A percentile compares a stretch with the other conserved stretches of the same genome.
These are phyloP conservation scores for Geotrichum phurueaensis DNA, from an alignment of 1,139 yeast genomes.

Conservation along the genomic window DNA sequence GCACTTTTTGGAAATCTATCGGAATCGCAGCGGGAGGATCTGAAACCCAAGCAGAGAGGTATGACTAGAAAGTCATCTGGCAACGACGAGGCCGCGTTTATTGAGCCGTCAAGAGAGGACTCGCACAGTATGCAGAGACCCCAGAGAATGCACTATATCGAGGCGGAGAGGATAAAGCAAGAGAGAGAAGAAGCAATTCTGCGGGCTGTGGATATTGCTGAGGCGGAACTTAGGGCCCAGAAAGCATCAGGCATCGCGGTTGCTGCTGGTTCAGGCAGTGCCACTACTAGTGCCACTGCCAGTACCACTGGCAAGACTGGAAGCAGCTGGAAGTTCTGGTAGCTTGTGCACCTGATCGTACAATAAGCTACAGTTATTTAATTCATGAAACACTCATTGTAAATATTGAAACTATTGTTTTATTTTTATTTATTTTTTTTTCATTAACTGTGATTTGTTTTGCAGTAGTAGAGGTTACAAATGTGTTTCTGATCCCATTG, in stretches of 20 bases:
- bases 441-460: neutral
- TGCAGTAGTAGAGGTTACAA: neutral
- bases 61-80: constrained; percentile 21
- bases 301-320: no score
- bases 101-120: constrained; percentile 37
- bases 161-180: constrained; percentile 67
- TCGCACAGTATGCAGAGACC: constrained; percentile 56
- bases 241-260: neutral
- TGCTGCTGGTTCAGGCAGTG: neutral
- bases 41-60: constrained; percentile 41
- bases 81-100: constrained; percentile 28
- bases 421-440: no score
- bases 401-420: neutral
- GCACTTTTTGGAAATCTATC: constrained; percentile 46
- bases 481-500: neutral
- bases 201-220: constrained; percentile 48
- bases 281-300: neutral
- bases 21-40: constrained; percentile 58
- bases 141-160: constrained; percentile 63
- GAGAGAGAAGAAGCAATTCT: constrained; percentile 62
- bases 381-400: neutral
- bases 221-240: constrained; percentile 21
- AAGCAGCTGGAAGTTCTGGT: constrained; percentile 7
- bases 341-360: neutral
- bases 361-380: neutral